Evolutionary conservation across 192 early-diverging fungal genomes (phyloP), one percentile per base, ranked within the genome.

Genomic region (Coemansia sp.): DNA sequence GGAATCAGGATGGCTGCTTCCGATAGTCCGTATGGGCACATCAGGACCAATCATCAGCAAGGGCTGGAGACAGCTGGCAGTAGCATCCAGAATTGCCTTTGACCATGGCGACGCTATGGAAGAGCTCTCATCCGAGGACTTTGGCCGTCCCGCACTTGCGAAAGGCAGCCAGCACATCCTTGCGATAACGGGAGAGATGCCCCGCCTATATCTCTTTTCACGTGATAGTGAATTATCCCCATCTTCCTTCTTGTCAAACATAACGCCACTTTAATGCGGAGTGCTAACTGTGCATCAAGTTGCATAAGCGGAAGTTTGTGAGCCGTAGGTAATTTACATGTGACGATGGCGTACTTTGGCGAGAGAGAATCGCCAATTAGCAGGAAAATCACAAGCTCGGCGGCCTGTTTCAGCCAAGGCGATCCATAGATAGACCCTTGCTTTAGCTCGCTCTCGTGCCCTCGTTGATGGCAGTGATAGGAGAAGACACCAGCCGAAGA

Each of bases 301-400:
- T 48, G 46, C 46, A 21, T 21, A 48, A 48, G 46, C 46, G n/a
- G 46, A 48, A 11, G 5, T 16, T 42, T 42, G 46, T 11, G 46
- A 48, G 46, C 46, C 46, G 10, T 19, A 24, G 6, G 46, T 19
- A 48, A 48, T 16, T 31, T 31, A 13, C 51, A 54, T 54, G 51
- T 54, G 29, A 54, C 50, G 42, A 54, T 64, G 42, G 42, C 17
- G 29, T 44, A 45, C 41, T 44, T 64, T 45, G 19, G 46, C n/a
- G 8, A n/a, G n/a, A n/a, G 46, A 48, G 44, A 2, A 48, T 48
- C 46, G 51, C 14, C 51, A 29, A 31, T 31, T 16, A 29, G 51
- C 24, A 5, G 1, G 27, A 31, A 31, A 54, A 31, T 54, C 27
- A 54, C 51, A 54, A 48, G 46, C 46, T 48, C 51, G 51, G 51